Base-by-base conservation (phyloP, 176 grass and related monocot genomes). In the Coix lacrymajobi region DNA sequence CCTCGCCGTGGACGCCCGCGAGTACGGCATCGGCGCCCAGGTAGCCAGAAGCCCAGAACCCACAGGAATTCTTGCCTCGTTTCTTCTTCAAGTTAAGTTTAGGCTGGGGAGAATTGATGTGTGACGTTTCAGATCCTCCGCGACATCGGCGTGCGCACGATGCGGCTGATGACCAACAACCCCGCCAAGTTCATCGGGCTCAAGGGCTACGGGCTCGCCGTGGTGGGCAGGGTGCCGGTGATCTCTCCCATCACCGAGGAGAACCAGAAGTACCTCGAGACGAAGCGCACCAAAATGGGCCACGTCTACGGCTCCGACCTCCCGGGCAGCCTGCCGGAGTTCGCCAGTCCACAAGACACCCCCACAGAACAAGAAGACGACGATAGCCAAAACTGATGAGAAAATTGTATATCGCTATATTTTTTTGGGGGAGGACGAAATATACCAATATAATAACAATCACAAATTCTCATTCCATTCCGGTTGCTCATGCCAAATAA, bases 271-370 rank as follows among this genome's bases (percentile, higher is more conserved):
- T 95, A 98, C 51, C 84, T 98, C n/a, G 96, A 98, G 85, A 95
- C 96, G 4, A 98, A 98, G 86, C 71, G 96, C 43, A 95, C 91
- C 2, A 98, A 93, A 69, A 95, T 95, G 96, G 92, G 96, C 0
- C 96, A 99, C 28, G 81, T 99, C 71, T 99, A 99, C 60, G 96
- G 93, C 43, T 96, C 96, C 64, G 96, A 99, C 90, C 92, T 99
- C 7, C 91, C 87, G 2, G 93, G 80, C 56, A 87, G 31, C 69
- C 56, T 90, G 28, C 77, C 91, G 16, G 79, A 92, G 76, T 93
- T 95, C 83, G 22, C 61, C 74, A 76, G 80, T 11, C 43, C 72
- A 6, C 79, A 90, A 26, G 85, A 83, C 51, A 6, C 40, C 20
- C n/a, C 25, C 30, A 38, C 40, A 2, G 73, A 33, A 54, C 31